Percentiles rank a stretch among this genome's conserved stretches.
phyloP scores from a whole-genome alignment of 805 yeast species.

The Henningerozyma blattae region DNA sequence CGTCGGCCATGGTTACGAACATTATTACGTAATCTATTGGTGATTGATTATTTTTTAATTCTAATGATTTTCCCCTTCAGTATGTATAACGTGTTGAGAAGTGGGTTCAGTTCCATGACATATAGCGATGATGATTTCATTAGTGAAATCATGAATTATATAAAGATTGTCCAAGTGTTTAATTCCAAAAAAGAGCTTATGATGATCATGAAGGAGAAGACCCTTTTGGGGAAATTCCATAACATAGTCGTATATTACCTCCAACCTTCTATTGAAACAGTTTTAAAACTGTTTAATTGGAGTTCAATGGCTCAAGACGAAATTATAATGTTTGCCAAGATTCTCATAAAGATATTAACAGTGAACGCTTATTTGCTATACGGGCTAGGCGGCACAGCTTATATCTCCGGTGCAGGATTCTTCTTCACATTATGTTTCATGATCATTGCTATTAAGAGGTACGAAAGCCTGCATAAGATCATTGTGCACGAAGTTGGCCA shows the following conservation, averaged over 20 bases:
- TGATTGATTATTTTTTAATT: slow-evolving; percentile 19
- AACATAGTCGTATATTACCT: slow-evolving; percentile 20
- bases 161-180: slow-evolving; percentile 11
- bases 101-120: slow-evolving; percentile 20
- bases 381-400: slow-evolving; percentile 20
- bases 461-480: slow-evolving; percentile 13
- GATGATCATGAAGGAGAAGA: slow-evolving; percentile 8
- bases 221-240: slow-evolving; percentile 22
- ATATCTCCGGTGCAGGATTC: slow-evolving; percentile 18
- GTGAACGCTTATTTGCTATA: slow-evolving; percentile 9
- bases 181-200: slow-evolving; percentile 20
- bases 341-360: not conserved
- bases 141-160: slow-evolving; percentile 15
- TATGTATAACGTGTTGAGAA: slow-evolving; percentile 18
- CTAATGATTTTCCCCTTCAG: slow-evolving; percentile 22
- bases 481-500: slow-evolving; percentile 9
- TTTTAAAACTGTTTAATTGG: no score
- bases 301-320: no score
- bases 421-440: slow-evolving; percentile 22
- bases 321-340: no score
- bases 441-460: slow-evolving; percentile 17
- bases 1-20: slow-evolving; percentile 15
- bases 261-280: no score
- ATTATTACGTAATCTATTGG: slow-evolving; percentile 15
- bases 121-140: slow-evolving; percentile 19